phyloP scores from a whole-genome alignment of 108 stramenopile species.

The Parietichytrium sp. region DNA sequence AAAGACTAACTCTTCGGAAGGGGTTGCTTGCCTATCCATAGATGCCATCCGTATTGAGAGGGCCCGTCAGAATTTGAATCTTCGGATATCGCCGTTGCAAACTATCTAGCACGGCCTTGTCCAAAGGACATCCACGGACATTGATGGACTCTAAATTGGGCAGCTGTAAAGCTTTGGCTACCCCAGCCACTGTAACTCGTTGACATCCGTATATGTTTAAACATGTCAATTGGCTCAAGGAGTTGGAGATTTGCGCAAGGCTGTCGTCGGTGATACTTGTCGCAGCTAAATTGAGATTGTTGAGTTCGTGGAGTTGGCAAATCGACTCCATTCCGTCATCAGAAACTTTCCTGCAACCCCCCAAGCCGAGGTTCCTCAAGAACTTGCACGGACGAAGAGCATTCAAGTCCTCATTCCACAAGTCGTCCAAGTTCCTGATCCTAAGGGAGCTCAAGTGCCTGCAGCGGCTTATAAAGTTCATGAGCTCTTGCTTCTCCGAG shows the following conservation, averaged over 20 bases:
- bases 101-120: conserved; percentile 9
- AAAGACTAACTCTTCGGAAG: too few species aligned
- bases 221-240: not conserved
- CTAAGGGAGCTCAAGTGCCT: not conserved
- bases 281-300: conserved; percentile 1
- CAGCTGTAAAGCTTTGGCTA: not conserved
- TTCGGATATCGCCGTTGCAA: not conserved
- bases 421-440: not conserved
- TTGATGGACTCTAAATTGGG: not conserved
- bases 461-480: not conserved
- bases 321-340: not conserved
- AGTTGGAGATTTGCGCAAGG: not conserved
- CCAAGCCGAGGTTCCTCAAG: not conserved
- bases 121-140: not conserved
- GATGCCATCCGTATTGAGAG: not conserved
- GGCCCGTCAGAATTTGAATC: not conserved
- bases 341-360: not conserved
- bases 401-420: not conserved
- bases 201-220: conserved; percentile 19
- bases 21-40: too few species aligned
- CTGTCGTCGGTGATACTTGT: not conserved
- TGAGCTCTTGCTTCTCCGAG: not conserved
- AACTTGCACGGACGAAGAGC: not conserved
- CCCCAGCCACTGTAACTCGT: not conserved
- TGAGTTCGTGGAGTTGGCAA: not conserved